Base-by-base conservation (phyloP, 2,329 filamentous ascomycete species). In the Didymella segeticola region DNA sequence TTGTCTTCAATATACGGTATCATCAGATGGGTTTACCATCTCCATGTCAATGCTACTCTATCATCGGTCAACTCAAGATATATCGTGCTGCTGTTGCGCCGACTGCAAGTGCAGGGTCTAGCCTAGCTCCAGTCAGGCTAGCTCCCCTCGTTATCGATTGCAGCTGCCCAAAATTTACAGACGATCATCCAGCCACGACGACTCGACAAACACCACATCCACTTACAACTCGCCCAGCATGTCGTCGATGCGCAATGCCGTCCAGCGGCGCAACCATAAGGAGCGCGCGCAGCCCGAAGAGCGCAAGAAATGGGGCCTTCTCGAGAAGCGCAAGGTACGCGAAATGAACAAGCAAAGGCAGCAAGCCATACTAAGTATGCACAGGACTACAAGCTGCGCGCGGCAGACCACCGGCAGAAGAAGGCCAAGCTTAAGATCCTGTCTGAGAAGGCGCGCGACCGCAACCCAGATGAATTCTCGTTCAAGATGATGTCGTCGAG, bases 221-320 rank as follows among this genome's bases (percentile, higher is more conserved):
- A 11, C 7, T n/a, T 17, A 1, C 15, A 22, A 2, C 12, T 22
- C 22, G 23, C 36, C 45, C 60, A 62, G 23, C 19, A 71, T 71
- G 68, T 71, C 68, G 43, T 70, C 67, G 4, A 70, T 71, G 62
- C 66, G 67, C 30, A 75, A 75, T 66, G 70, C 71, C 62, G 71
- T 75, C 57, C 86, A 91, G 66, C 86, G 91, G 77, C 91, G 91
- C 70, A 89, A 91, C 64, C 93, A 98, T 77, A 86, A 88, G 66
- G 95, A 98, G 82, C 89, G 95, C 67, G 90, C 90, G 29, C 95
- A 98, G 75, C 90, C 93, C 33, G 77, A 86, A 60, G 90, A 93
- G 72, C 90, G 95, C 47, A 81, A 88, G 62, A 91, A 91, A 80
- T 91, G 92, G 78, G 95, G 95, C 61, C 84, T 98, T 19, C 87